These are phyloP conservation scores for Boechera divaricarpa DNA, from an alignment of 345 rosid genomes.

Conservation along the genomic window DNA sequence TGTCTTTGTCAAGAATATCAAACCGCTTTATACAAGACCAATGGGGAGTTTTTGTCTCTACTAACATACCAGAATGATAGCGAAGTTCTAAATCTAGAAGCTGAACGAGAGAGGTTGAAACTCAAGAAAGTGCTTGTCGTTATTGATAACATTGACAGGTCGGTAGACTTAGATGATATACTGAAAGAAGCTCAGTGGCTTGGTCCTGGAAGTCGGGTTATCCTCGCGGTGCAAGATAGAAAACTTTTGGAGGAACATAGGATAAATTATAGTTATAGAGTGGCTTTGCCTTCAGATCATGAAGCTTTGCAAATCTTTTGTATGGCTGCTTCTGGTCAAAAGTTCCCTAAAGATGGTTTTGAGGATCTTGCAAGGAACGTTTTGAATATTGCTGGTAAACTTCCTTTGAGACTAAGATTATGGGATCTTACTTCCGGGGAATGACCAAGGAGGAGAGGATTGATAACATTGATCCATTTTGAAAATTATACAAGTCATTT, in stretches of 20 bases:
- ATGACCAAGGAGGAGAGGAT: neutral
- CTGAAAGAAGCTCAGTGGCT: neutral
- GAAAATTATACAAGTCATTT: neutral
- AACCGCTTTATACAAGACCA: slow-evolving; percentile 9
- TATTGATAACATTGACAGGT: slow-evolving; percentile 14
- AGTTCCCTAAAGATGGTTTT: slow-evolving; percentile 3
- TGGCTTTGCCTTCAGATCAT: neutral
- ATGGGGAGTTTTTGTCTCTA: slow-evolving; percentile 8
- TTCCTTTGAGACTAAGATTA: slow-evolving; percentile 3
- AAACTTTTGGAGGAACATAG: slow-evolving; percentile 3
- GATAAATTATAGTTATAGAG: neutral
- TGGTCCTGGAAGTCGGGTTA: slow-evolving; percentile 18
- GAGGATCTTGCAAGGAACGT: neutral
- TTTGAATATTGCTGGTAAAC: neutral
- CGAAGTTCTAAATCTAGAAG: neutral
- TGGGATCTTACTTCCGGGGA: neutral
- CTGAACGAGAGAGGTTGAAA: slow-evolving; percentile 26
- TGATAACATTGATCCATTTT: neutral
- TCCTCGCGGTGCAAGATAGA: neutral
- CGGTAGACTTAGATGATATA: neutral
- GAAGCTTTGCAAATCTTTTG: neutral
- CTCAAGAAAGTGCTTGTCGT: slow-evolving; percentile 11
- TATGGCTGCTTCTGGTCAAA: neutral
- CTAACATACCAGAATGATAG: slow-evolving; percentile 15
- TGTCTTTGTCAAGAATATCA: slow-evolving; percentile 26